Evolutionary conservation across 2,329 filamentous ascomycete genomes (phyloP).

Genomic region (Aspergillus flavus): DNA sequence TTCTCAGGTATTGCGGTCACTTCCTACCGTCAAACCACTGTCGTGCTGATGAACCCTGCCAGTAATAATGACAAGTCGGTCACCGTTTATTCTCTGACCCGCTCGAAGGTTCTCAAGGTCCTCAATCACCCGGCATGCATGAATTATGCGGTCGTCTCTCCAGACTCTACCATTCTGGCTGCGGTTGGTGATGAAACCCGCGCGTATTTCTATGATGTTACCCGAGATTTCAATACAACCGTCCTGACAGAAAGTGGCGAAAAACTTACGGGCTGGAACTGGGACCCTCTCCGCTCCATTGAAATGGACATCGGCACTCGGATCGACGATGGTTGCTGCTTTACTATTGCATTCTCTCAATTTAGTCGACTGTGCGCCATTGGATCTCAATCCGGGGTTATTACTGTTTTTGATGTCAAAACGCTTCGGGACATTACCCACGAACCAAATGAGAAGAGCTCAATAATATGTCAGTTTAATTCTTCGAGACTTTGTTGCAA

Average conservation of each 20-base stretch:
- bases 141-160: slow-evolving; percentile 93
- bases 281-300: slow-evolving; percentile 42
- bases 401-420: slow-evolving; percentile 49
- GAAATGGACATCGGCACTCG: slow-evolving; percentile 45
- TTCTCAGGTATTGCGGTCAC: slow-evolving; percentile 49
- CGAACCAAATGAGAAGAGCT: slow-evolving; percentile 35
- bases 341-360: slow-evolving; percentile 53
- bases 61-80: slow-evolving; percentile 94
- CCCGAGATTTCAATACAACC: slow-evolving; percentile 31
- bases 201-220: slow-evolving; percentile 74
- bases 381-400: slow-evolving; percentile 52
- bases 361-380: slow-evolving; percentile 52
- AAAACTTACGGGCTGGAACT: slow-evolving; percentile 44
- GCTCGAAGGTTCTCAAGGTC: slow-evolving; percentile 68
- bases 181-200: slow-evolving; percentile 87
- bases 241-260: slow-evolving; percentile 33
- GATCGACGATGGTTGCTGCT: slow-evolving; percentile 48
- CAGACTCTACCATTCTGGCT: slow-evolving; percentile 76
- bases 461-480: slow-evolving; percentile 71
- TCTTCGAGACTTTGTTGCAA: slow-evolving; percentile 73
- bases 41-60: slow-evolving; percentile 59
- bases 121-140: slow-evolving; percentile 80
- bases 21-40: slow-evolving; percentile 45
- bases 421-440: slow-evolving; percentile 28
- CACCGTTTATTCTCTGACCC: slow-evolving; percentile 74